These are phyloP conservation scores for Picochlorum sp. DNA, from an alignment of 139 green algal genomes.

Conservation along the genomic window DNA sequence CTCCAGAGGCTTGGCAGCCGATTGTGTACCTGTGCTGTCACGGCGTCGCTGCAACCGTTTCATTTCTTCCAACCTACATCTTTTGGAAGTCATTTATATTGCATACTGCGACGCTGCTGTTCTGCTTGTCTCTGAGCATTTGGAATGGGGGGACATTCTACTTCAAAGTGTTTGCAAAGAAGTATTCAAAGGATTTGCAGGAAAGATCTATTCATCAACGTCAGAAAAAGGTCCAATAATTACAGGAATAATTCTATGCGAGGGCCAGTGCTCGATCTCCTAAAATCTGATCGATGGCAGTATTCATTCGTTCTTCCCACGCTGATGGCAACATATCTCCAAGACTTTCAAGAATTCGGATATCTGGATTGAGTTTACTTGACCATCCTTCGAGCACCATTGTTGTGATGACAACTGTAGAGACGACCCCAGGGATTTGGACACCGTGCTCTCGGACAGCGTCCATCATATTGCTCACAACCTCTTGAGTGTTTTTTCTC, in stretches of 20 bases:
- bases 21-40: conserved; percentile 22
- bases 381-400: conserved; percentile 87
- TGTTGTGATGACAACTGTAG: conserved; percentile 72
- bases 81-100: conserved; percentile 29
- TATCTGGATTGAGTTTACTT: conserved; percentile 76
- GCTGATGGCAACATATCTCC: conserved; percentile 38
- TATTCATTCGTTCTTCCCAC: conserved; percentile 45
- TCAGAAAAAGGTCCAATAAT: neutral
- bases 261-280: conserved; percentile 12
- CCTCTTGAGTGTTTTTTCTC: conserved; percentile 51
- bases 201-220: neutral
- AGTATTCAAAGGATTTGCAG: conserved; percentile 16
- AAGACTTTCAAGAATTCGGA: conserved; percentile 70
- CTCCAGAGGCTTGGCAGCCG: conserved; percentile 12
- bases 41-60: conserved; percentile 10
- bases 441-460: conserved; percentile 61
- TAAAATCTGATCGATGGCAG: conserved; percentile 44
- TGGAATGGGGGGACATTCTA: conserved; percentile 63
- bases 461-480: conserved; percentile 77
- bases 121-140: conserved; percentile 29
- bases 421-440: conserved; percentile 40
- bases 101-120: conserved; percentile 42
- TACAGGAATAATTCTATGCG: neutral
- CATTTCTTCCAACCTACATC: conserved; percentile 28
- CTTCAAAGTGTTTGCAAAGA: conserved; percentile 38